Base-by-base conservation (phyloP, 2,329 filamentous ascomycete species). In the Fusarium albidum region DNA sequence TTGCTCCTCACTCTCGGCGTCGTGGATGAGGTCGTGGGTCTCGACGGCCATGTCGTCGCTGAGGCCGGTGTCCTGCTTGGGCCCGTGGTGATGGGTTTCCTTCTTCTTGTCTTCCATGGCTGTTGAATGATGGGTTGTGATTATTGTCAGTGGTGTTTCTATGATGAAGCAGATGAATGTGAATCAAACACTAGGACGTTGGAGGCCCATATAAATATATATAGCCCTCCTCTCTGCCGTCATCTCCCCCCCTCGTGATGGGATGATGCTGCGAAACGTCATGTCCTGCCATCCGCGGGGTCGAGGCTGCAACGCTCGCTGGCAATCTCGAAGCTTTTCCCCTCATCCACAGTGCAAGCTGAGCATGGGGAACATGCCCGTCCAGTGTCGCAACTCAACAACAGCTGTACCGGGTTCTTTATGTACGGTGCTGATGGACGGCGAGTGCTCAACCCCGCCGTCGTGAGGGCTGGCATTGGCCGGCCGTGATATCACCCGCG, bases 1-100 rank as follows among this genome's bases (percentile, higher is more conserved):
- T 42, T 73, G 70, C 44, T 73, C 70, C 38, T 73, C 69, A 1
- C 64, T n/a, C 42, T 73, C 71, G 26, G 71, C 71, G 4, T 63
- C 47, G 41, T 73, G 70, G 14, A 73, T 73, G 37, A 73, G 63
- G 14, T 73, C 71, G 38, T 73, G 71, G 7, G 53, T 51, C 46
- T 71, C 71, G 7, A 67, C 44, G 13, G 71, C 71, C 18, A 63
- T 66, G 57, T 72, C 68, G 32, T 72, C 70, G 1, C 64, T 52
- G 37, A 70, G 63, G 15, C 68, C 68, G 12, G 54, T 60, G 1
- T 67, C 42, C 9, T 39, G 41, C 43, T 63, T 61, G 11, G 55
- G 55, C 5, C 33, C 31, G 4, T 35, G 12, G 17, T 25, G 39
- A 59, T 38, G 21, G 7, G 21, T 5, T 21, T 21, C 21, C 33